Base-by-base conservation (phyloP, 495 filamentous ascomycete species). In the Hypoxylon trugodes region DNA sequence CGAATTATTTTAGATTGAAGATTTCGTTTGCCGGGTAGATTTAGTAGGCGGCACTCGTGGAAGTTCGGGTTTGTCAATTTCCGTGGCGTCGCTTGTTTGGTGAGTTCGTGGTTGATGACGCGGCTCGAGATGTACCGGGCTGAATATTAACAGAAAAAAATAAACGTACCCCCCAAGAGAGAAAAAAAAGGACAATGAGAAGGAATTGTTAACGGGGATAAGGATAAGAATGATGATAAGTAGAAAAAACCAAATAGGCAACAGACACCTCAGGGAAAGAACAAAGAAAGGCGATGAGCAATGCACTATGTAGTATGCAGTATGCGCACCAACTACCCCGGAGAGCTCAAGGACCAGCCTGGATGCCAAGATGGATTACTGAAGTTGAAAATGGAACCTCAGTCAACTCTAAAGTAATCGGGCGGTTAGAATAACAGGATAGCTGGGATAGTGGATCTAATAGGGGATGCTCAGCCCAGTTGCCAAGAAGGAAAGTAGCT, bases 341-440 rank as follows among this genome's bases (percentile, higher is more conserved):
- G 4, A 36, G 24, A 48, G 2, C 13, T 25, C 36, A 19, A 28
- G 54, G 28, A 65, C 61, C 61, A 59, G 61, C 61, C 54, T 9
- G 16, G 48, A 59, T 59, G 61, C 53, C 54, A 59, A 59, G 61
- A 49, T 33, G 9, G n/a, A 37, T 21, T 57, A 57, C n/a, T 38
- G 42, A 41, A 26, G 42, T 59, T 19, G 43, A 59, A 59, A 42
- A 35, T 24, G 45, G 50, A 50, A 49, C 36, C 15, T 13, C n/a
- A 2, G 32, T 21, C 22, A 28, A 33, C 30, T 10, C 10, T 30
- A 22, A 45, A 56, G n/a, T n/a, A 36, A 15, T 18, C 35, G 19
- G 52, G 38, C 38, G 37, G 16, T 43, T 38, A 2, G 5, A n/a
- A n/a, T n/a, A n/a, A n/a, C n/a, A n/a, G n/a, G n/a, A n/a, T n/a